Base-by-base conservation (phyloP, 179 eudicot genomes). In the Drosera spatulata region DNA sequence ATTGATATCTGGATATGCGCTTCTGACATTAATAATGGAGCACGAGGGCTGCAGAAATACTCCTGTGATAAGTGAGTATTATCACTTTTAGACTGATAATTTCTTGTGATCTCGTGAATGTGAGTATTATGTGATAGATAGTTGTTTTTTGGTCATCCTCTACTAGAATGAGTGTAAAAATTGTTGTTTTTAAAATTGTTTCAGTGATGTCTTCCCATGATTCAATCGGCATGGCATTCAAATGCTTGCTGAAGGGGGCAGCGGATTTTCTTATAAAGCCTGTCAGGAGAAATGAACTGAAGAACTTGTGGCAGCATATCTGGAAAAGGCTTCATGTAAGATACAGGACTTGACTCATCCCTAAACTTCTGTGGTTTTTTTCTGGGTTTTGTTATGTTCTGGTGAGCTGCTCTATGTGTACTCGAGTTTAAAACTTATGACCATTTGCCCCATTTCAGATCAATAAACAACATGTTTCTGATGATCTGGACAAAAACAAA, bases 221-320 rank as follows among this genome's bases (percentile, higher is more conserved):
- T 76, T 84, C 89, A 6, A 73, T 84, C 41, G 79, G 70, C 64
- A 66, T 64, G 70, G 89, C 81, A 47, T 70, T 71, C 41, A 84
- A 84, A 60, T 84, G 86, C 74, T 74, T 84, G 76, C 63, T 79
- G 15, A 81, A 70, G 73, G 86, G 89, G 54, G 84, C 89, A 38
- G 84, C 76, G 47, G 86, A 84, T 69, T 84, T 81, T 71, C 83
- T 84, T 46, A 71, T 81, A 55, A 84, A 84, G 68, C 89, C 89
- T 56, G 74, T 84, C 61, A 75, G 89, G 56, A 81, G 66, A 72
- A 84, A 84, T 61, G 89, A 84, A 58, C 75, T 81, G 63, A 81
- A 75, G 71, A 84, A 84, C 61, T 65, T 84, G 60, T 84, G 89
- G 86, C 89, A 83, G 66, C 89, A 84, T 69, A 84, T 81, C 56